Evolutionary conservation across 2,329 filamentous ascomycete genomes (phyloP).

Genomic region (Trichoderma pleuroti): DNA sequence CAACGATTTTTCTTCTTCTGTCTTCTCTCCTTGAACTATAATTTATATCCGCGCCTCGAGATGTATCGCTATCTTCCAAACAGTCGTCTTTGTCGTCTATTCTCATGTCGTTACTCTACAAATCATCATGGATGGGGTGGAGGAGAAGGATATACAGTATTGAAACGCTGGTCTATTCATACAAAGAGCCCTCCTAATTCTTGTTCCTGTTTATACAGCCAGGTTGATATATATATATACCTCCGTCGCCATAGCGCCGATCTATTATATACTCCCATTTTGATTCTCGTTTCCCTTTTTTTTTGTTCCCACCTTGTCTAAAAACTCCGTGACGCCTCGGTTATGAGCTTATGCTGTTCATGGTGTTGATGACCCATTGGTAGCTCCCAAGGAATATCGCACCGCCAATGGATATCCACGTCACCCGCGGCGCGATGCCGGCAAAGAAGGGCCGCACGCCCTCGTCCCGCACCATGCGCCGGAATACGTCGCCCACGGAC

Average conservation of each 20-base stretch:
- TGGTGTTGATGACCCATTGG: conserved; percentile 77
- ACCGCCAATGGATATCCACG: conserved; percentile 93
- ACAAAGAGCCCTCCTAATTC: conserved; percentile 15
- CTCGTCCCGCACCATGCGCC: conserved; percentile 59
- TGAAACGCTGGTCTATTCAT: conserved; percentile 9
- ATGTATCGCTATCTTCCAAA: background rate
- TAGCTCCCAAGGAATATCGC: conserved; percentile 94
- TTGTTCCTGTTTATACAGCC: conserved; percentile 14
- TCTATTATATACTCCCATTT: conserved; percentile 10
- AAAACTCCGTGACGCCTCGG: background rate
- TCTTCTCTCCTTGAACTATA: background rate
- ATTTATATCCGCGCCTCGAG: background rate
- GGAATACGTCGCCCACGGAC: conserved; percentile 57
- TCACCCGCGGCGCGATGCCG: conserved; percentile 75
- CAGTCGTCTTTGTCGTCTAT: background rate
- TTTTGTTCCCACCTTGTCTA: background rate
- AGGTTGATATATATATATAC: conserved; percentile 4
- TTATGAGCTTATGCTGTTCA: conserved; percentile 37
- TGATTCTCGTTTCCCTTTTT: background rate
- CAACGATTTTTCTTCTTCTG: background rate
- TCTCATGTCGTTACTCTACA: background rate
- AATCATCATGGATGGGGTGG: background rate
- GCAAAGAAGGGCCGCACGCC: conserved; percentile 69
- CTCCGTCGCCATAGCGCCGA: background rate
- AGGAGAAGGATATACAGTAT: background rate